Evolutionary conservation across 2,329 filamentous ascomycete genomes (phyloP).

Genomic region (Acephala macrosclerotiorum): DNA sequence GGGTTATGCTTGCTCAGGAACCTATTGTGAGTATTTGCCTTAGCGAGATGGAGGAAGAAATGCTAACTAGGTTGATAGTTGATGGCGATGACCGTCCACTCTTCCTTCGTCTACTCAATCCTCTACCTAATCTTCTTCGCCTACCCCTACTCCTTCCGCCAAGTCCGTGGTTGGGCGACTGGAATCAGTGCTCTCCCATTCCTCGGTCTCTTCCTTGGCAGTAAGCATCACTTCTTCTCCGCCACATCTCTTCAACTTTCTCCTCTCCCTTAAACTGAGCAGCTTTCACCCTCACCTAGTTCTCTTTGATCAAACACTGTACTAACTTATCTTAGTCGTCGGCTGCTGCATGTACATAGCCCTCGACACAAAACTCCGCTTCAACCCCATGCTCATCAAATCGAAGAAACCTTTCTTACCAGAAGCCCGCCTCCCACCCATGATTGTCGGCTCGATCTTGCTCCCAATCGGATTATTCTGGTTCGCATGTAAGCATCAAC

Average conservation of each 20-base stretch:
- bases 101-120: constrained; percentile 25
- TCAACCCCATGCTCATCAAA: constrained; percentile 38
- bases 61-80: too few species aligned
- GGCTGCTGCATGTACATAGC: constrained; percentile 35
- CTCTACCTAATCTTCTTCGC: constrained; percentile 49
- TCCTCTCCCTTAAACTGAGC: too few species aligned
- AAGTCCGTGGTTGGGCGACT: constrained; percentile 46
- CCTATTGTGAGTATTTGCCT: too few species aligned
- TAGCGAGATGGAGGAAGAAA: too few species aligned
- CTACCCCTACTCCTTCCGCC: constrained; percentile 55
- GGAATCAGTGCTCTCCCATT: constrained; percentile 51
- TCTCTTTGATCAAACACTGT: too few species aligned
- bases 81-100: constrained; percentile 51
- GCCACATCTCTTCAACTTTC: too few species aligned
- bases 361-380: constrained; percentile 45
- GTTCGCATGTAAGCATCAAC: too few species aligned
- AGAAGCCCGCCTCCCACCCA: constrained; percentile 54
- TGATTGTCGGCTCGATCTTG: constrained; percentile 53
- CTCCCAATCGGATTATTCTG: constrained; percentile 48
- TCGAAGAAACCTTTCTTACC: constrained; percentile 45
- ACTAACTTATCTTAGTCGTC: too few species aligned
- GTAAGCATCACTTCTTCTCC: too few species aligned
- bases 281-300: too few species aligned
- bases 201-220: constrained; percentile 49
- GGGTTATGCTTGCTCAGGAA: constrained; percentile 30